phyloP scores from a whole-genome alignment of 2,329 filamentous ascomycete genomes.

The Kalaharituber pfeilii region DNA sequence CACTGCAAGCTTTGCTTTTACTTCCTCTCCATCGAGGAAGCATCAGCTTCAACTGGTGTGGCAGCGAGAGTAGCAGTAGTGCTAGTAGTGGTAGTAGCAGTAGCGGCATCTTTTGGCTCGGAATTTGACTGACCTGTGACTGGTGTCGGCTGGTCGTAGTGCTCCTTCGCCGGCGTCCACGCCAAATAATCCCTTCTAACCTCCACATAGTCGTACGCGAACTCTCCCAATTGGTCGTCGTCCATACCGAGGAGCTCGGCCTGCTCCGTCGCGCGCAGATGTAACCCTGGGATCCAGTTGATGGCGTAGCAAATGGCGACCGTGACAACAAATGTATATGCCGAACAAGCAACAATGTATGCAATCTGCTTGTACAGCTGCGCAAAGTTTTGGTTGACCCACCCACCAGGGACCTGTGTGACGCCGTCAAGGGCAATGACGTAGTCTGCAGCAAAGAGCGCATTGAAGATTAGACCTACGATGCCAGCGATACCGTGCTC shows the following conservation, averaged over 20 bases:
- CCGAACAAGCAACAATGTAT: conserved; percentile 49
- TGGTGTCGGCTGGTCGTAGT: conserved; percentile 9
- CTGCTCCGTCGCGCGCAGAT: conserved; percentile 63
- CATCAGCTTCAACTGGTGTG: neutral
- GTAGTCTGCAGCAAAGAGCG: conserved; percentile 49
- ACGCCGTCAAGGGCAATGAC: conserved; percentile 61
- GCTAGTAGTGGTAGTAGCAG: no score
- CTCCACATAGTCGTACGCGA: conserved; percentile 81
- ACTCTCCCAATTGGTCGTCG: conserved; percentile 77
- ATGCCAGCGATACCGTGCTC: conserved; percentile 55
- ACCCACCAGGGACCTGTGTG: conserved; percentile 50
- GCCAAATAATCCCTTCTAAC: conserved; percentile 74
- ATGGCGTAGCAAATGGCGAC: conserved; percentile 56
- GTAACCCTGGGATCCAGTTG: conserved; percentile 57
- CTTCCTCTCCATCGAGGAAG: no score
- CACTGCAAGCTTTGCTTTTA: no score
- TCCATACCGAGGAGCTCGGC: conserved; percentile 78
- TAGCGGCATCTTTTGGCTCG: no score
- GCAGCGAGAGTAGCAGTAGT: neutral
- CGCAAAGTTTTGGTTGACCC: conserved; percentile 56
- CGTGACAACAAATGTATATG: conserved; percentile 57
- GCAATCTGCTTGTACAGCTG: conserved; percentile 66
- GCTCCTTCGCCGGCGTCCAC: conserved; percentile 45
- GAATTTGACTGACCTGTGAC: conserved; percentile 11
- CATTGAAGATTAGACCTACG: conserved; percentile 55